Percentiles rank a stretch among this genome's conserved stretches.
These are phyloP conservation scores for Chlamydomonas sphaeroides DNA, from an alignment of 139 green algal genomes.

Conservation along the genomic window DNA sequence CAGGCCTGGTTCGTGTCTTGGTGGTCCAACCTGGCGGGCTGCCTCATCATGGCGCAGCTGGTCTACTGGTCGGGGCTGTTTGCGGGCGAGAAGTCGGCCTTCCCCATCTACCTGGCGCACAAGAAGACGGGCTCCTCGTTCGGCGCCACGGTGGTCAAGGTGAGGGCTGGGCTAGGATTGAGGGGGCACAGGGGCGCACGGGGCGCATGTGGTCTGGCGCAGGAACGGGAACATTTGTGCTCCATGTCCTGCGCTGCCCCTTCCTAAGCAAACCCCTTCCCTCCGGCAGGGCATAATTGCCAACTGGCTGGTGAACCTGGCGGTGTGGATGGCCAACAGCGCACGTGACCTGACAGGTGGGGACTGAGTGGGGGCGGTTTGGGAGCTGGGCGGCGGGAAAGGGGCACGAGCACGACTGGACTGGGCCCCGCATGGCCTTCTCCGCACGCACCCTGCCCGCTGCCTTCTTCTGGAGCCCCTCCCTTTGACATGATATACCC, in stretches of 20 bases:
- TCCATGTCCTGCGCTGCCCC: not conserved
- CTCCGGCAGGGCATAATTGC: constrained; percentile 65
- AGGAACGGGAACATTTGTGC: not conserved
- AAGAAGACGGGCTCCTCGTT: constrained; percentile 20
- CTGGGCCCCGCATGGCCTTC: not conserved
- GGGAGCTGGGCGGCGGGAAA: not conserved
- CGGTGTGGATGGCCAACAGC: constrained; percentile 75
- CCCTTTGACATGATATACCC: no score
- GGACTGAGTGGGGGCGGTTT: not conserved
- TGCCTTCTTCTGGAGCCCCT: no score
- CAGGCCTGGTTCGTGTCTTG: constrained; percentile 23
- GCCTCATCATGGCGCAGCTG: constrained; percentile 36
- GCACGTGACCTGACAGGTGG: constrained; percentile 41
- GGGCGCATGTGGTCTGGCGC: not conserved
- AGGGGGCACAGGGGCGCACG: not conserved
- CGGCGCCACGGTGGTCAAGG: constrained; percentile 61
- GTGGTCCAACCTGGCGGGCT: constrained; percentile 32
- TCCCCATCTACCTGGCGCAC: constrained; percentile 30
- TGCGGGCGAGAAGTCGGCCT: not conserved
- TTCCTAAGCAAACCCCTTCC: constrained; percentile 25
- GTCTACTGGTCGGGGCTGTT: constrained; percentile 24
- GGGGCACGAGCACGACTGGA: not conserved
- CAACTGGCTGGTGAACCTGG: constrained; percentile 86
- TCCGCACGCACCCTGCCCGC: no score
- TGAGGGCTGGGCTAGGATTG: constrained; percentile 5